A percentile compares a stretch with the other conserved stretches of the same genome.
Conservation (phyloP, 208 protist genomes). For the Sergeia podlipaevii region DNA sequence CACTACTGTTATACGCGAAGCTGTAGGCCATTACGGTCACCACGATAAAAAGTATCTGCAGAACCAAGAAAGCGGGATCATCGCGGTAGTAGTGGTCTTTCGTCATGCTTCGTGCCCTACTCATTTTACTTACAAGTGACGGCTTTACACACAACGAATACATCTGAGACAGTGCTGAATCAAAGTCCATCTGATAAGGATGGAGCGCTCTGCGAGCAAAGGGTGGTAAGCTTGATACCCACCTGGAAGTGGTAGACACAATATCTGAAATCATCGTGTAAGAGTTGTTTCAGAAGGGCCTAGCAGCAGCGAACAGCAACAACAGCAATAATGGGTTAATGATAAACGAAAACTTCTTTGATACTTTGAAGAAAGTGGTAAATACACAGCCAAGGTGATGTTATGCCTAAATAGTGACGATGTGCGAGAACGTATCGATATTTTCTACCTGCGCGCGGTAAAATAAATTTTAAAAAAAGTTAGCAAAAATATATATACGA, state of each 20-base stretch:
- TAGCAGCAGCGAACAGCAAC: neutral
- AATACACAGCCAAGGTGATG: too few species aligned
- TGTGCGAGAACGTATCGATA: too few species aligned
- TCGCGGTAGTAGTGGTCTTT: constrained; percentile 97
- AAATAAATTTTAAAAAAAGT: constrained; percentile 5
- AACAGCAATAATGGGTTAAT: neutral
- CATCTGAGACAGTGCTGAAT: constrained; percentile 91
- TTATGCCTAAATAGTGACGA: too few species aligned
- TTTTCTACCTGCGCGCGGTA: neutral
- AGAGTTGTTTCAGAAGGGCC: too few species aligned
- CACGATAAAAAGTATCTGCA: constrained; percentile 85
- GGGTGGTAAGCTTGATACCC: constrained; percentile 61
- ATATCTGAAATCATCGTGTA: constrained; percentile 10
- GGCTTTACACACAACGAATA: constrained; percentile 78
- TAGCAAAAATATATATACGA: neutral
- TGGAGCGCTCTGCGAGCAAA: constrained; percentile 81
- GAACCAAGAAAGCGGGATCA: constrained; percentile 95
- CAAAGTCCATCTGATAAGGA: constrained; percentile 90
- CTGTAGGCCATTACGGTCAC: constrained; percentile 61
- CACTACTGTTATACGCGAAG: constrained; percentile 10
- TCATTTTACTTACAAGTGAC: constrained; percentile 85
- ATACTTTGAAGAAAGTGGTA: constrained; percentile 10
- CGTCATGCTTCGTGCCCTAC: constrained; percentile 90
- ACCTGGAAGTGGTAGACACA: constrained; percentile 35
- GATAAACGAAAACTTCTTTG: neutral